Conservation (phyloP, 495 filamentous ascomycete genomes). For the Annulohypoxylon moriforme region DNA sequence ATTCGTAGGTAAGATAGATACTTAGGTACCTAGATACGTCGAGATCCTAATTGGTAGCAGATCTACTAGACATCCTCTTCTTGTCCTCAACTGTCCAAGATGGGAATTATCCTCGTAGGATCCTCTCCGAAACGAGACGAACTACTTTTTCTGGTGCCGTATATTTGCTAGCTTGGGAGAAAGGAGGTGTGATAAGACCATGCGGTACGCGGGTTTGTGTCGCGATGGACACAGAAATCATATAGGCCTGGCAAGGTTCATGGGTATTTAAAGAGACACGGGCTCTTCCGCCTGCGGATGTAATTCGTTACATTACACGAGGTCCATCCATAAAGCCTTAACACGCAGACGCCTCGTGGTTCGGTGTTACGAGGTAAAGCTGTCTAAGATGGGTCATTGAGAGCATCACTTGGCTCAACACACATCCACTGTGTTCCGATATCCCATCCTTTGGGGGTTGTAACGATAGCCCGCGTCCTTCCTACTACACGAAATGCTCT, state of each 20-base stretch:
- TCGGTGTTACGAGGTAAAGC: constrained; percentile 20
- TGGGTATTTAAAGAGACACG: constrained; percentile 35
- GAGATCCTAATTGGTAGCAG: background rate
- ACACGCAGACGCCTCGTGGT: constrained; percentile 38
- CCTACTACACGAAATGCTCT: background rate
- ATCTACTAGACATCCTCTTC: background rate
- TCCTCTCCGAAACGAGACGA: background rate
- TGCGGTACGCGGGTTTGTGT: constrained; percentile 26
- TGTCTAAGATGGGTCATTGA: constrained; percentile 9
- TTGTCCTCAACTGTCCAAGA: background rate
- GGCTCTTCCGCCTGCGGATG: constrained; percentile 25
- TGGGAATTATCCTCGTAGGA: background rate
- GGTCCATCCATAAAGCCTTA: constrained; percentile 8
- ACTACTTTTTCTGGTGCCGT: background rate
- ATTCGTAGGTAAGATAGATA: background rate
- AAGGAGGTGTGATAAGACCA: constrained; percentile 26
- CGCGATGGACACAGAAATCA: constrained; percentile 11
- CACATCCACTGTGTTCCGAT: background rate
- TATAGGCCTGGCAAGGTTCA: constrained; percentile 35
- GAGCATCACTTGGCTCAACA: background rate
- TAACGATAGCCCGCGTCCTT: background rate
- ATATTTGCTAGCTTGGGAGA: background rate
- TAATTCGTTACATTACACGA: constrained; percentile 36
- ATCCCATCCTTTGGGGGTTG: constrained; percentile 6
- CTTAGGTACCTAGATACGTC: background rate